phyloP scores from a whole-genome alignment of 208 protist species.

The Strigomonas culicis region DNA sequence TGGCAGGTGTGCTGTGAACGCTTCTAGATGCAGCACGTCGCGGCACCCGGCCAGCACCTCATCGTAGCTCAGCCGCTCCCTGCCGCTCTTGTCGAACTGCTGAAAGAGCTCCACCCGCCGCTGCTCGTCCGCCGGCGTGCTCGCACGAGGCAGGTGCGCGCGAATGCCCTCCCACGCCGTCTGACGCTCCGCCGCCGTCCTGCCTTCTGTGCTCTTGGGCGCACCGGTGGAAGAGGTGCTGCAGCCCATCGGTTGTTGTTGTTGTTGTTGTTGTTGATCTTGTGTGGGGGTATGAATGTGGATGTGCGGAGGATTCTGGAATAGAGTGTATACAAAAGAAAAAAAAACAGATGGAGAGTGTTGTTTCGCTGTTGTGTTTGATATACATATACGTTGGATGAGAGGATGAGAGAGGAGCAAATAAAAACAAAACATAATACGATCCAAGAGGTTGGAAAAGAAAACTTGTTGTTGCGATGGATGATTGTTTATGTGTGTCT shows the following conservation, averaged over 20 bases:
- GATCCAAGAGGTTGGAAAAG: too few species aligned
- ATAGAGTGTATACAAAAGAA: too few species aligned
- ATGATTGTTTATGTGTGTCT: too few species aligned
- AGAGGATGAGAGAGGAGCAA: too few species aligned
- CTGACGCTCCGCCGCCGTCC: constrained; percentile 36
- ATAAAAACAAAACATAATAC: too few species aligned
- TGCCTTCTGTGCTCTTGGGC: constrained; percentile 19
- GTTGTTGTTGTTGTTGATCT: constrained; percentile 5
- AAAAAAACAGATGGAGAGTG: too few species aligned
- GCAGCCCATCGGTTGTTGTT: constrained; percentile 27
- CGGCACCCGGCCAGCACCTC: constrained; percentile 54
- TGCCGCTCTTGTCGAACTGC: constrained; percentile 59
- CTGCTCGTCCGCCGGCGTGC: constrained; percentile 34
- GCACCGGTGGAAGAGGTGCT: constrained; percentile 15
- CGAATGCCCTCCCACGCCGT: constrained; percentile 38
- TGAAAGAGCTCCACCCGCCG: constrained; percentile 66
- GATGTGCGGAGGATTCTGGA: too few species aligned
- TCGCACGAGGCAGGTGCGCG: constrained; percentile 25
- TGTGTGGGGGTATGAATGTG: constrained; percentile 1
- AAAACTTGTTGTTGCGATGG: too few species aligned
- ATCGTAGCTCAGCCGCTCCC: constrained; percentile 45
- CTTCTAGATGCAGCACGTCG: constrained; percentile 48
- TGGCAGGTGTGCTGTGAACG: constrained; percentile 53
- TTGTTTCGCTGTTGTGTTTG: too few species aligned
- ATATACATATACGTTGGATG: constrained; percentile 4